Base-by-base conservation (phyloP, 106 monocot genomes). In the Iris macrosiphon region DNA sequence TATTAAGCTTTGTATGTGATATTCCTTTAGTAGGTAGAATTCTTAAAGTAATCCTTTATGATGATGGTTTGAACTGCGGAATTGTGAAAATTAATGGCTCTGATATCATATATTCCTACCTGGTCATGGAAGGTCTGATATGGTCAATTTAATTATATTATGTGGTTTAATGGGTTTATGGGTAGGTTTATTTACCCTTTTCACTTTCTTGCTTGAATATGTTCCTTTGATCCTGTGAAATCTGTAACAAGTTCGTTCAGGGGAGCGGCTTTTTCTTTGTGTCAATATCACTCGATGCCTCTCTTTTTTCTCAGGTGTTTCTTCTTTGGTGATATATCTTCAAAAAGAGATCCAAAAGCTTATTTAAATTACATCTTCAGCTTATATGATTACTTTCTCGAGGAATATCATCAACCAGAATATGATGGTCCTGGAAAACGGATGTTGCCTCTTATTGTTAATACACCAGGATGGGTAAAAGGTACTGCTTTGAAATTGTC, bases 381-480 rank as follows among this genome's bases (percentile, higher is more conserved):
- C 28, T 70, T 96, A 21, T 85, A 85, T 72, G 82, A 96, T 52
- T 83, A 80, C 44, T 96, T 86, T 62, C 7, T 62, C 45, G 60
- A 67, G 39, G 61, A 89, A 26, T 54, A 69, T 25, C 56, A 82
- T 70, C 70, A 45, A 33, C 14, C 16, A 43, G 48, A 69, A 11
- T 6, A 25, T 24, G 52, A 66, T 61, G 56, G 41, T 58, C 35
- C 28, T 38, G 26, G 17, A 46, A 73, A 62, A 31, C 11, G 58
- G 37, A 29, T 49, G 42, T 26, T 77, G 18, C 89, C 89, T 63
- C 68, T 96, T 62, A 80, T 96, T 70, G 68, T 96, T 48, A 96
- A 96, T 31, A 96, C 96, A 49, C 75, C 96, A 63, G 96, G 96
- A 34, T 96, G 95, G 95, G 85, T 95, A 32, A 95, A 95, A 85